A percentile compares a stretch with the other conserved stretches of the same genome.
Evolutionary conservation across 2,329 filamentous ascomycete species (phyloP).

Genomic region (Pleurostoma richardsiae): DNA sequence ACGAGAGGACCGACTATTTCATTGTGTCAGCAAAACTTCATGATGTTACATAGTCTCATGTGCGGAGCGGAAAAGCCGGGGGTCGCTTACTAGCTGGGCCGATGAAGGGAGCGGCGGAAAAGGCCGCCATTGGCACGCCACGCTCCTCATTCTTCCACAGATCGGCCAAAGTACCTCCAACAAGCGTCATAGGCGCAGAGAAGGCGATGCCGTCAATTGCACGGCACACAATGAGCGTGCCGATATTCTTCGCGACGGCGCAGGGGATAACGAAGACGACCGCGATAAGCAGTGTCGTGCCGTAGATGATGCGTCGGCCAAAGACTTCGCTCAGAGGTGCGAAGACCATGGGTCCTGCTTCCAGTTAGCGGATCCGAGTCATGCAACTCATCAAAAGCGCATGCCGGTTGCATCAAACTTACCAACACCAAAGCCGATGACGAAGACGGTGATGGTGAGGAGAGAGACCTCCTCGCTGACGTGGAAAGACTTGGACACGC

Average conservation of each 20-base stretch:
- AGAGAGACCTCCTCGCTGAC: constrained; percentile 70
- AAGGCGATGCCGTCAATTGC: constrained; percentile 79
- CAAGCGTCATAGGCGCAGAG: constrained; percentile 80
- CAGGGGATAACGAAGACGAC: constrained; percentile 78
- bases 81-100: constrained; percentile 55
- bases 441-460: constrained; percentile 70
- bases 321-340: constrained; percentile 73
- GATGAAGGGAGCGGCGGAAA: constrained; percentile 76
- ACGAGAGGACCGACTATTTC: constrained; percentile 58
- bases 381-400: too few relatives aligned
- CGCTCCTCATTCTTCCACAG: constrained; percentile 81
- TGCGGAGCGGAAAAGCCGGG: constrained; percentile 19
- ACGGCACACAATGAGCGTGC: constrained; percentile 70
- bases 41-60: constrained; percentile 6
- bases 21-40: not conserved
- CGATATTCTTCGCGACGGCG: constrained; percentile 70
- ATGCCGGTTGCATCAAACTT: too few relatives aligned
- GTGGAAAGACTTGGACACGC: constrained; percentile 57
- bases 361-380: too few relatives aligned
- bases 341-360: constrained; percentile 60
- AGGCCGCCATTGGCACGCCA: constrained; percentile 82
- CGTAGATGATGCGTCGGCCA: constrained; percentile 68
- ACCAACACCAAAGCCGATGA: constrained; percentile 76
- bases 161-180: constrained; percentile 77
- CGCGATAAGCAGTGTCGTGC: constrained; percentile 60